A percentile compares a stretch with the other conserved stretches of the same genome.
Evolutionary conservation across 176 grass and related monocot species (phyloP).

Genomic region (Avena insularis): DNA sequence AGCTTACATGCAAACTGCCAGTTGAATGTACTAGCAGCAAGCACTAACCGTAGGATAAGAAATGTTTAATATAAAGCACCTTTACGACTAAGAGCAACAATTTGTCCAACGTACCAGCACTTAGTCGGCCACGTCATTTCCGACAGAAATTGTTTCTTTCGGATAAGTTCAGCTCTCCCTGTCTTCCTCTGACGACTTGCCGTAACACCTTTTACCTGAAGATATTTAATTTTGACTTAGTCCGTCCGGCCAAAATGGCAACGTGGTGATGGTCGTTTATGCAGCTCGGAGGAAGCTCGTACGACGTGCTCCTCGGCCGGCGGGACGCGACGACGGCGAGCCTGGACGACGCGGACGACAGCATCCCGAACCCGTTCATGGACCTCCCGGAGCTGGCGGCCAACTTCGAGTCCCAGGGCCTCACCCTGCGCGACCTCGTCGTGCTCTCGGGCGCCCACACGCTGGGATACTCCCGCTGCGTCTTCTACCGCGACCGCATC

Average conservation of each 20-base stretch:
- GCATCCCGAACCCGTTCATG: constrained; percentile 64
- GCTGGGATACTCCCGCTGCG: constrained; percentile 71
- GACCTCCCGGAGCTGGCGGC: constrained; percentile 53
- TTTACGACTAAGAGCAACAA: background rate
- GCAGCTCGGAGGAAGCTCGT: constrained; percentile 73
- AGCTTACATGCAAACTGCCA: background rate
- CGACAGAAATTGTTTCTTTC: background rate
- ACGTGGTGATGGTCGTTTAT: background rate
- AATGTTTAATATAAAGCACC: background rate
- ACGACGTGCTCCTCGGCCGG: constrained; percentile 67
- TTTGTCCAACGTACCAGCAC: constrained; percentile 26
- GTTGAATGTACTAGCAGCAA: background rate
- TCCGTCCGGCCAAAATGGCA: background rate
- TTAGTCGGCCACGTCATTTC: background rate
- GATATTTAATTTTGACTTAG: background rate
- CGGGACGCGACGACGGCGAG: constrained; percentile 74
- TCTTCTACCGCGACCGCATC: constrained; percentile 63
- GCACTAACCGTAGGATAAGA: background rate
- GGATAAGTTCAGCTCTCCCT: background rate
- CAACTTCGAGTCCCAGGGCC: constrained; percentile 66
- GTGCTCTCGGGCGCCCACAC: constrained; percentile 81
- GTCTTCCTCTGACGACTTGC: background rate
- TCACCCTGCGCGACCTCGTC: constrained; percentile 72
- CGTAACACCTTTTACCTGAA: background rate
- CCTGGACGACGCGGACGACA: constrained; percentile 49